Evolutionary conservation across 2,329 filamentous ascomycete species (phyloP).

Genomic region (Trichoderma semiorbis): DNA sequence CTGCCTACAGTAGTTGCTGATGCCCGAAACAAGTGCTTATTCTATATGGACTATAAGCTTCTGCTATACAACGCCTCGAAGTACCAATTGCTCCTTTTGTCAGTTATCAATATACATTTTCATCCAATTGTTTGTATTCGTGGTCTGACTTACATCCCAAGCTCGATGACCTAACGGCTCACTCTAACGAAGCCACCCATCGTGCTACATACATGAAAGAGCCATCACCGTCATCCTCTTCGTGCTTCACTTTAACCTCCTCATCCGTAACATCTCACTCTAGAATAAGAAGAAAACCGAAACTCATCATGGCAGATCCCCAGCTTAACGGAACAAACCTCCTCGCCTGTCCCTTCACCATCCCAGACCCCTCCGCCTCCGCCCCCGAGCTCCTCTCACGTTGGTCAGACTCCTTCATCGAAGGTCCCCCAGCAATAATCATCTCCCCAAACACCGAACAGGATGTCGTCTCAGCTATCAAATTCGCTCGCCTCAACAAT

Average conservation of each 20-base stretch:
- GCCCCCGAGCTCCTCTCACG: conserved; percentile 20
- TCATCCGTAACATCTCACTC: neutral
- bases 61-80: neutral
- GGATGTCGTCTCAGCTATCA: conserved; percentile 29
- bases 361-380: conserved; percentile 6
- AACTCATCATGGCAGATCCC: conserved; percentile 1
- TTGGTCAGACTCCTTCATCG: conserved; percentile 32
- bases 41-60: neutral
- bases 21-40: neutral
- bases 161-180: neutral
- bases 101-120: neutral
- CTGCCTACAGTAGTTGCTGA: neutral
- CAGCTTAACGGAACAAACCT: neutral
- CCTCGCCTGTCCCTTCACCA: conserved; percentile 15
- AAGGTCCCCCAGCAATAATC: conserved; percentile 26
- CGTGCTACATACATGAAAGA: neutral
- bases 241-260: neutral
- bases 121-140: neutral
- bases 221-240: neutral
- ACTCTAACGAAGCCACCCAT: neutral
- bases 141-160: neutral
- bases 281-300: neutral
- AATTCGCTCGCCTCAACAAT: conserved; percentile 27
- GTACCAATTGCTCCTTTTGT: neutral
- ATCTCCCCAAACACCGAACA: conserved; percentile 27